Conservation (phyloP, 2,329 filamentous ascomycete genomes). For the Hypoxylon rubiginosum region DNA sequence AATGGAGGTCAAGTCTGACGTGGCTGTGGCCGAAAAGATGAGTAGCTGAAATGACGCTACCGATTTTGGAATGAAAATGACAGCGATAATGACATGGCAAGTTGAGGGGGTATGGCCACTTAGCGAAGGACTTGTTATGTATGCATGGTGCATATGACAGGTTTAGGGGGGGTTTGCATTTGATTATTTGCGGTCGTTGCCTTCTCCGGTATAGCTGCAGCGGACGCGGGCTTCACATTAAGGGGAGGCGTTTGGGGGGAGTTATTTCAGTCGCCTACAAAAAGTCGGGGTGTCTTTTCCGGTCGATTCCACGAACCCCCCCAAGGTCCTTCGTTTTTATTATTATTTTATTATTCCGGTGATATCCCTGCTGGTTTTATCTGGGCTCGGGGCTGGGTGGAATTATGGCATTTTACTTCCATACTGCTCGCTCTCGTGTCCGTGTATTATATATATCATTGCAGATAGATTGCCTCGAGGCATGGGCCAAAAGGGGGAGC, state of each 20-base stretch:
- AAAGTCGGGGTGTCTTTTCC: constrained; percentile 32
- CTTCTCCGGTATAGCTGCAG: constrained; percentile 13
- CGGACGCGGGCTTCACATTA: constrained; percentile 19
- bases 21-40: constrained; percentile 40
- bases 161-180: constrained; percentile 23
- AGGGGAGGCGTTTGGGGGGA: constrained; percentile 39
- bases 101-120: constrained; percentile 26
- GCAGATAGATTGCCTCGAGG: constrained; percentile 50
- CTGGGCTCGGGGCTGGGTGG: constrained; percentile 26
- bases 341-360: constrained; percentile 40
- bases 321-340: constrained; percentile 46
- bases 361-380: constrained; percentile 46
- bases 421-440: constrained; percentile 37
- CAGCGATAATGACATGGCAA: constrained; percentile 24
- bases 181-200: constrained; percentile 36
- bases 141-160: constrained; percentile 36
- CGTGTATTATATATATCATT: constrained; percentile 48
- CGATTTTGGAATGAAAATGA: constrained; percentile 6
- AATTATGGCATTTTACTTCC: constrained; percentile 29
- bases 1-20: constrained; percentile 46
- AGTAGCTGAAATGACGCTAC: constrained; percentile 22
- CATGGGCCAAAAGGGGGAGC: constrained; percentile 41
- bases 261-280: constrained; percentile 29
- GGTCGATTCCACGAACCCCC: constrained; percentile 19
- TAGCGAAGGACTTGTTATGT: constrained; percentile 35